These are phyloP conservation scores for Colletotrichum incanum DNA, from an alignment of 2,329 filamentous ascomycete genomes.

Conservation along the genomic window DNA sequence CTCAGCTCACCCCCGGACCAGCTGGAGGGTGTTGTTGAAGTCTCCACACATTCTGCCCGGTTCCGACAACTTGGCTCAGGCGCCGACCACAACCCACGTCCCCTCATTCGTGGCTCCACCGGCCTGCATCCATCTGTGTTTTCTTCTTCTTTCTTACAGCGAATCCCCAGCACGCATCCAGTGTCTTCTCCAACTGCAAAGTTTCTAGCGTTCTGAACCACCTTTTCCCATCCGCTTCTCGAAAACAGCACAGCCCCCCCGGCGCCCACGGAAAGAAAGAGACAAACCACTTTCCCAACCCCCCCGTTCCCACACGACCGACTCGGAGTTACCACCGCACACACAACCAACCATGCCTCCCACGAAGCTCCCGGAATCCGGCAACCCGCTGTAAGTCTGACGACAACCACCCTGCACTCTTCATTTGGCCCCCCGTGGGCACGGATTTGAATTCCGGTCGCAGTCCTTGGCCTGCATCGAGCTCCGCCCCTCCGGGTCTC, in stretches of 20 bases:
- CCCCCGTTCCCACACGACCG: constrained; percentile 12
- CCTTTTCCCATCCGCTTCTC: constrained; percentile 1
- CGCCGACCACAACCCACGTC: background rate
- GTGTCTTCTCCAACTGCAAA: background rate
- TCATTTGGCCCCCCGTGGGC: background rate
- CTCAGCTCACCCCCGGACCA: background rate
- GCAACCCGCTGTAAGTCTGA: constrained; percentile 63
- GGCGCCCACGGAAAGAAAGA: constrained; percentile 13
- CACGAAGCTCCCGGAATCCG: constrained; percentile 62
- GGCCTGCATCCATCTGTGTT: constrained; percentile 8
- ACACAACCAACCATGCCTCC: constrained; percentile 57
- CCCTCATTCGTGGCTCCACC: constrained; percentile 2
- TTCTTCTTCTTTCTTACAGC: constrained; percentile 1
- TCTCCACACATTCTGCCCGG: constrained; percentile 15
- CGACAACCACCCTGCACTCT: constrained; percentile 1
- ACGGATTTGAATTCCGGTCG: background rate
- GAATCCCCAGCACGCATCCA: constrained; percentile 4
- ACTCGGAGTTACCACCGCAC: constrained; percentile 18
- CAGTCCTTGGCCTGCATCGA: constrained; percentile 4
- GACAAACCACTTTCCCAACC: constrained; percentile 1
- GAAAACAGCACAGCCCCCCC: constrained; percentile 25
- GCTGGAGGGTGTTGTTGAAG: background rate
- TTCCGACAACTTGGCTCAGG: constrained; percentile 36
- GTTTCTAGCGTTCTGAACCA: constrained; percentile 8
- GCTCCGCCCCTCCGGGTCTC: constrained; percentile 7